Evolutionary conservation across 2,329 filamentous ascomycete species (phyloP).

Genomic region (Diaporthe sp.): DNA sequence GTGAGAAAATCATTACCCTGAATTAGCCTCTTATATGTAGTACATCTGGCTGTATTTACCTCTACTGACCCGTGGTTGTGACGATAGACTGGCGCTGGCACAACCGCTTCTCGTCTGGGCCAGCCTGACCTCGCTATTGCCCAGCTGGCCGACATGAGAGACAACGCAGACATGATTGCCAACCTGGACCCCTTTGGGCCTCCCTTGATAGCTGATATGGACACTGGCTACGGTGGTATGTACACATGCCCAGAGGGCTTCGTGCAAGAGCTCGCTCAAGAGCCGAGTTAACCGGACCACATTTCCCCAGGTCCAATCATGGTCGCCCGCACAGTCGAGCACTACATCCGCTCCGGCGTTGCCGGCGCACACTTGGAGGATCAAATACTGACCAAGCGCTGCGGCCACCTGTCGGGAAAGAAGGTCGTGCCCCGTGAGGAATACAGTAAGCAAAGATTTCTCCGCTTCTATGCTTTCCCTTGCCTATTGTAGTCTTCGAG

Average conservation of each 20-base stretch:
- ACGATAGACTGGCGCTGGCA: conserved; percentile 68
- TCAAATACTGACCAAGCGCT: conserved; percentile 50
- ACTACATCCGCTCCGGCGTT: conserved; percentile 65
- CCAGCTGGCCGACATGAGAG: conserved; percentile 61
- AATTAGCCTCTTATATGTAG: too few species aligned
- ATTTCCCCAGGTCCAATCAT: conserved; percentile 46
- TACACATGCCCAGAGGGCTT: background rate
- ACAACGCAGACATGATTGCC: conserved; percentile 64
- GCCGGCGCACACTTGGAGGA: conserved; percentile 49
- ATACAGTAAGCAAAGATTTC: conserved; percentile 36
- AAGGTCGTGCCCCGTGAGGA: conserved; percentile 45
- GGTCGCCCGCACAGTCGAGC: conserved; percentile 53
- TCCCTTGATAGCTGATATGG: conserved; percentile 63
- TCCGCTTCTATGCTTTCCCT: too few species aligned
- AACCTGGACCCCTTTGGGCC: conserved; percentile 55
- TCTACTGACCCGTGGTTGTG: background rate
- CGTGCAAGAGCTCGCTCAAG: background rate
- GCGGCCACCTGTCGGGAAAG: conserved; percentile 51
- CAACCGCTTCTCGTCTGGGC: conserved; percentile 68
- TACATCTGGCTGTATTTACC: background rate
- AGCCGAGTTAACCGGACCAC: background rate
- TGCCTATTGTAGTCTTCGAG: too few species aligned
- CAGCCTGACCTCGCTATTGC: conserved; percentile 70
- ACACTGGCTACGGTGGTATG: conserved; percentile 64
- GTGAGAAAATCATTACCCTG: conserved; percentile 47